Conservation (phyloP, 257 asterid genomes). For the Euphrasia confusa region DNA sequence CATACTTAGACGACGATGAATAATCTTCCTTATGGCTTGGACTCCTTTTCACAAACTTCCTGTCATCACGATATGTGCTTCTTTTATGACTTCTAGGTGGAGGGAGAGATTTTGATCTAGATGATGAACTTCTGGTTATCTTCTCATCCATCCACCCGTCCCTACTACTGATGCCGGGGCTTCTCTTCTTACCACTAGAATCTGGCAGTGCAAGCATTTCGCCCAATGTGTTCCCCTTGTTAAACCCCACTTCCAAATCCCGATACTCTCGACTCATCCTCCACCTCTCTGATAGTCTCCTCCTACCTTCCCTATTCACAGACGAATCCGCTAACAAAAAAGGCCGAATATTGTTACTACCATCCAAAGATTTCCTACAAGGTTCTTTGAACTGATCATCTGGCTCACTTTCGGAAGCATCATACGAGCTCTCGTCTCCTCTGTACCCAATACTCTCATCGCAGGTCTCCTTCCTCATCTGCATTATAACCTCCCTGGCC, state of each 20-base stretch:
- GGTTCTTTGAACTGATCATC: slow-evolving; percentile 37
- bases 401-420: slow-evolving; percentile 65
- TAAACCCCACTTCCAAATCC: slow-evolving; percentile 44
- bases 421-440: slow-evolving; percentile 86
- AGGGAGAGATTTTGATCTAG: slow-evolving; percentile 52
- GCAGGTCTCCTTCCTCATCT: slow-evolving; percentile 40
- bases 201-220: slow-evolving; percentile 75
- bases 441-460: slow-evolving; percentile 61
- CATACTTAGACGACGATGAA: slow-evolving; percentile 30
- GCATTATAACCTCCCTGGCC: slow-evolving; percentile 59
- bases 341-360: slow-evolving; percentile 15
- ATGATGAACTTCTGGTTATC: slow-evolving; percentile 30
- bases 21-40: slow-evolving; percentile 30
- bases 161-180: slow-evolving; percentile 67
- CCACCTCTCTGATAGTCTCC: slow-evolving; percentile 87
- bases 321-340: slow-evolving; percentile 29
- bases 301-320: slow-evolving; percentile 66
- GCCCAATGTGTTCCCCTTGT: slow-evolving; percentile 62
- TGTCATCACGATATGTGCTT: slow-evolving; percentile 31
- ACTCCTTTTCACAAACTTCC: slow-evolving; percentile 44
- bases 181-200: slow-evolving; percentile 34
- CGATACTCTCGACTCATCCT: slow-evolving; percentile 53
- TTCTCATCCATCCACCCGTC: slow-evolving; percentile 74
- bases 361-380: slow-evolving; percentile 43
- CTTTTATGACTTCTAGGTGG: slow-evolving; percentile 44